Conservation (phyloP, 768 basidiomycete species). For the Hygrophorus pudorinus region DNA sequence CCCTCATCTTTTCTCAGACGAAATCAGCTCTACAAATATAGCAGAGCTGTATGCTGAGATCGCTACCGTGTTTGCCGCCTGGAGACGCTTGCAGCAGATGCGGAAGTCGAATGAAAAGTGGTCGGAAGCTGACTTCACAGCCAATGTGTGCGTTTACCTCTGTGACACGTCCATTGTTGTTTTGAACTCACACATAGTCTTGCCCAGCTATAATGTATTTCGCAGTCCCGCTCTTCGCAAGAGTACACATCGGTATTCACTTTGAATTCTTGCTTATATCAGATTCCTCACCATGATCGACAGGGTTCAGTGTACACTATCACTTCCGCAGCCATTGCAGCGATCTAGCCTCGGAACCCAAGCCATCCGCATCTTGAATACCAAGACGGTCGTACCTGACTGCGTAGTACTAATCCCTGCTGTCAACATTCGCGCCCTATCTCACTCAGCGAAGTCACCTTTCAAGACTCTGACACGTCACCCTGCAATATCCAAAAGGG, state of each 20-base stretch:
- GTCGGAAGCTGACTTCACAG: slow-evolving; percentile 45
- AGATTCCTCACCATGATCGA: neutral
- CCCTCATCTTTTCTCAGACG: slow-evolving; percentile 31
- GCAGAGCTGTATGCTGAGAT: slow-evolving; percentile 27
- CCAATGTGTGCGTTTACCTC: slow-evolving; percentile 35
- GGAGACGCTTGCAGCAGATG: slow-evolving; percentile 35
- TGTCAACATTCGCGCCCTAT: slow-evolving; percentile 27
- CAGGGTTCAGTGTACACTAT: slow-evolving; percentile 39
- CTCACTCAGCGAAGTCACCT: slow-evolving; percentile 31
- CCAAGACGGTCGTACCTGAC: slow-evolving; percentile 41
- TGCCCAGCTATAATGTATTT: slow-evolving; percentile 35
- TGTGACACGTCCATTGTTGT: neutral
- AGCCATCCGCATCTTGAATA: slow-evolving; percentile 29
- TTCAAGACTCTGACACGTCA: slow-evolving; percentile 38
- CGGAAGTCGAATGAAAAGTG: slow-evolving; percentile 33
- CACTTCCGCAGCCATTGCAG: slow-evolving; percentile 35
- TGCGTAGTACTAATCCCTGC: slow-evolving; percentile 37
- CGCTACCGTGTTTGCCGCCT: slow-evolving; percentile 31
- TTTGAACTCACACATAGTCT: neutral
- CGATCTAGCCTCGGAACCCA: slow-evolving; percentile 17
- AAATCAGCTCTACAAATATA: slow-evolving; percentile 11
- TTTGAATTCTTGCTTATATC: slow-evolving; percentile 6
- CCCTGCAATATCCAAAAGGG: slow-evolving; percentile 22
- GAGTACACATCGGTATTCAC: slow-evolving; percentile 32
- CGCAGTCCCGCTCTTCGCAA: slow-evolving; percentile 33